Evolutionary conservation across 805 yeast species (phyloP), one percentile per base, ranked within the genome.

Genomic region (Ogataea paraovalis): DNA sequence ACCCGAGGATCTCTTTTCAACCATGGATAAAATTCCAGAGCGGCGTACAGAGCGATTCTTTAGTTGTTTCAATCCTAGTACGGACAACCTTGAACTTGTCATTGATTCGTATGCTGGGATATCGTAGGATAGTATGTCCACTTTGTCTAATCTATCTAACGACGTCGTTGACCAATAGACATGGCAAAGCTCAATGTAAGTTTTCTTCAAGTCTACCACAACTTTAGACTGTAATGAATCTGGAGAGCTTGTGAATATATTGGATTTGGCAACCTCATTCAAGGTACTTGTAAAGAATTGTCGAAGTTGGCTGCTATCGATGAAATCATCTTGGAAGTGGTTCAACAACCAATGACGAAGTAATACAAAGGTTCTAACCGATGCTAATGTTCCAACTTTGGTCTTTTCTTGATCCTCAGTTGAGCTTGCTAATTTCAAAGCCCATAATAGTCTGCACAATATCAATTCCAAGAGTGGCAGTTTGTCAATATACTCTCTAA

Each of bases 341-440:
- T 91, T 92, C 49, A 87, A 67, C 18, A 92, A 64, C 96, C 98
- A 92, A 68, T 88, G 96, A 59, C 97, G 78, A 39, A 94, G 57
- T 25, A 86, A 82, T 23, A 88, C 96, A 69, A 91, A 92, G 0
- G 96, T 84, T 57, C 98, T 74, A 33, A 91, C 76, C 12, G 87
- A 70, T 2, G 85, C 83, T 40, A 85, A 71, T 49, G 82, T 77
- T 1, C 95, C 96, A 3, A 75, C 60, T 50, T 73, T 74, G 10
- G 61, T 58, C 37, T 59, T 59, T n/a, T 59, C 56, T 18, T 58
- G 20, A 48, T 56, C 47, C 23, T 43, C 42, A 3, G 50, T 41
- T 18, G 49, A 42, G 16, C 56, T 41, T 23, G 41, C 41, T 5
- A 46, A n/a, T 51, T 49, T 45, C 73, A 75, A 22, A 86, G 89